Base-by-base conservation (phyloP, 768 basidiomycete genomes). In the Suillus discolor region DNA sequence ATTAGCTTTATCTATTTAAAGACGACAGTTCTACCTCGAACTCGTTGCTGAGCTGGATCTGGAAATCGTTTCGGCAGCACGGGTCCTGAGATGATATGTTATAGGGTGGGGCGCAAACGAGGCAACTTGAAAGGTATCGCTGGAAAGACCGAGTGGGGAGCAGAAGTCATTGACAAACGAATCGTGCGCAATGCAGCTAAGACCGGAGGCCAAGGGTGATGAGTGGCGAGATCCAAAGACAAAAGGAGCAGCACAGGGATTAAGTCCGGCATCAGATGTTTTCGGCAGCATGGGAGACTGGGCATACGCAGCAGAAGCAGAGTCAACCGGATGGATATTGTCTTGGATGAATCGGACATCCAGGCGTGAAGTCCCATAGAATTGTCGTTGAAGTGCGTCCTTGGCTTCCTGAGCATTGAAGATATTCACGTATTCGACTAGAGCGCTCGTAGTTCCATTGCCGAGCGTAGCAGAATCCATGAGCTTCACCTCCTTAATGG, bases 341-440 rank as follows among this genome's bases (percentile, higher is more conserved):
- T 77, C 73, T 38, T 71, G 72, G 38, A 83, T 34, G 62, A 79
- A 79, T 59, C 81, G 80, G 28, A 75, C 79, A 20, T 74, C 72
- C 61, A 87, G 67, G 55, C 75, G 75, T 65, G 79, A 77, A 61
- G 81, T 82, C 15, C 83, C 84, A 71, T 92, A 93, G 49, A 79
- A 73, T 71, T 93, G 91, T 63, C 85, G 85, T 61, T 85, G 80
- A 66, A 93, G 80, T 44, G 81, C 76, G 20, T 85, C 84, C 66
- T 83, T 87, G 12, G 91, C 91, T 73, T 92, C 90, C 65, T 81
- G 80, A 44, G 91, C 89, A 66, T 84, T 80, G 42, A 79, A 77
- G 51, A 79, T 66, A 23, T 84, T 80, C 42, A 81, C 75, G 70
- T 90, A 92, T 73, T 90, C 87, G n/a, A 91, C 90, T 31, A 87